Percentiles rank a stretch among this genome's conserved stretches.
Conservation (phyloP, 441 rosid genomes). For the Euphorbia corollata region DNA sequence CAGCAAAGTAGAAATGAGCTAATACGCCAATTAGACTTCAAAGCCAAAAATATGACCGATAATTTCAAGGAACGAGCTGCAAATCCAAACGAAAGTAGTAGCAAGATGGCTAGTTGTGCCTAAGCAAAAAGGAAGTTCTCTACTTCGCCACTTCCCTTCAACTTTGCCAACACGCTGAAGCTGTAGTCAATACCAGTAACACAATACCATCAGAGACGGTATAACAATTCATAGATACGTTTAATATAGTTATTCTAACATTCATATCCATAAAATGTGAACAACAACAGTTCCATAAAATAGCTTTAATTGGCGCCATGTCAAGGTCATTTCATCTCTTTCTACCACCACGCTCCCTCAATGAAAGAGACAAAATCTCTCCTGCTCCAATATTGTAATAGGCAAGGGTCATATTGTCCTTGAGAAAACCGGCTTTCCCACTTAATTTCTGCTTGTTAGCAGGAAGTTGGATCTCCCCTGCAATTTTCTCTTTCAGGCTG, state of each 20-base stretch:
- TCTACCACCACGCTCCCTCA: slow-evolving; percentile 96
- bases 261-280: slow-evolving; percentile 10
- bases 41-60: background rate
- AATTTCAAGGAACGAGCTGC: slow-evolving; percentile 6
- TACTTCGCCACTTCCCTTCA: slow-evolving; percentile 16
- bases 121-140: slow-evolving; percentile 19
- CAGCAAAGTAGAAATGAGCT: background rate
- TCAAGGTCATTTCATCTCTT: slow-evolving; percentile 50
- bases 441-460: slow-evolving; percentile 96
- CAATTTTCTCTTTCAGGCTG: slow-evolving; percentile 95
- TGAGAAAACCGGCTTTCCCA: slow-evolving; percentile 90
- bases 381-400: slow-evolving; percentile 76
- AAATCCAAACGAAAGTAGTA: background rate
- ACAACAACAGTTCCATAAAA: slow-evolving; percentile 16
- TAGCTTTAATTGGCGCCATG: slow-evolving; percentile 23
- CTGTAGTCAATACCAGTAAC: slow-evolving; percentile 30
- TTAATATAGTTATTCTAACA: slow-evolving; percentile 15
- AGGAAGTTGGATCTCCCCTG: slow-evolving; percentile 88
- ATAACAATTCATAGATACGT: slow-evolving; percentile 1
- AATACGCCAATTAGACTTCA: background rate
- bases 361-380: slow-evolving; percentile 58
- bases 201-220: slow-evolving; percentile 25
- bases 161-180: slow-evolving; percentile 28
- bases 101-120: slow-evolving; percentile 8
- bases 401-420: slow-evolving; percentile 93